These are phyloP conservation scores for Pholiota conissans DNA, from an alignment of 768 basidiomycete species.

Conservation along the genomic window DNA sequence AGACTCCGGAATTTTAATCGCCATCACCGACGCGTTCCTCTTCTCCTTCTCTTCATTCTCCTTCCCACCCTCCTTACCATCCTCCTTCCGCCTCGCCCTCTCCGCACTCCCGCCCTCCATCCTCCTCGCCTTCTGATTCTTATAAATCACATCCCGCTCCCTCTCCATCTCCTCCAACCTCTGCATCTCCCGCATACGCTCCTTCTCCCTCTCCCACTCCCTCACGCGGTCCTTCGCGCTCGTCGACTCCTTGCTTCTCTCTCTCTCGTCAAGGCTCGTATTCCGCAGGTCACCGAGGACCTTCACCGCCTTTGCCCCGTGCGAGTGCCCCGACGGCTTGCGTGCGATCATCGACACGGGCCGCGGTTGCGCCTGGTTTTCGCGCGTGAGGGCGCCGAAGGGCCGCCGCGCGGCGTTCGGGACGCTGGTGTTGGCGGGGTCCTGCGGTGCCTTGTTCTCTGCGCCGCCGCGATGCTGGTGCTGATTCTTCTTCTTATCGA, in stretches of 20 bases:
- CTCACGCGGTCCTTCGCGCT: constrained; percentile 60
- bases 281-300: constrained; percentile 22
- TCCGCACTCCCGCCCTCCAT: constrained; percentile 20
- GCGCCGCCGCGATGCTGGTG: too few relatives aligned
- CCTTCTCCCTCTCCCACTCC: constrained; percentile 76
- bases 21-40: constrained; percentile 17
- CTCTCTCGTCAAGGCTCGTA: constrained; percentile 13
- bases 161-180: constrained; percentile 56
- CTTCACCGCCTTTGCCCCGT: constrained; percentile 25
- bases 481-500: constrained; percentile 16
- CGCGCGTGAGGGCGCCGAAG: constrained; percentile 28
- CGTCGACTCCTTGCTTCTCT: constrained; percentile 40
- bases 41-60: constrained; percentile 11
- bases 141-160: constrained; percentile 45
- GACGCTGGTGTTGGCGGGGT: constrained; percentile 6
- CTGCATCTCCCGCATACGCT: constrained; percentile 69
- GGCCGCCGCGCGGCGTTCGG: constrained; percentile 28
- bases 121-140: constrained; percentile 34
- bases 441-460: constrained; percentile 5
- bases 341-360: constrained; percentile 20
- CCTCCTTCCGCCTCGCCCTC: constrained; percentile 26
- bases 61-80: constrained; percentile 9
- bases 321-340: constrained; percentile 27
- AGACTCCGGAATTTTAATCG: constrained; percentile 18
- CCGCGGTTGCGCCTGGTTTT: constrained; percentile 24